Evolutionary conservation across 2,329 filamentous ascomycete species (phyloP), one percentile per base, ranked within the genome.

Genomic region (Colletotrichum tanaceti): DNA sequence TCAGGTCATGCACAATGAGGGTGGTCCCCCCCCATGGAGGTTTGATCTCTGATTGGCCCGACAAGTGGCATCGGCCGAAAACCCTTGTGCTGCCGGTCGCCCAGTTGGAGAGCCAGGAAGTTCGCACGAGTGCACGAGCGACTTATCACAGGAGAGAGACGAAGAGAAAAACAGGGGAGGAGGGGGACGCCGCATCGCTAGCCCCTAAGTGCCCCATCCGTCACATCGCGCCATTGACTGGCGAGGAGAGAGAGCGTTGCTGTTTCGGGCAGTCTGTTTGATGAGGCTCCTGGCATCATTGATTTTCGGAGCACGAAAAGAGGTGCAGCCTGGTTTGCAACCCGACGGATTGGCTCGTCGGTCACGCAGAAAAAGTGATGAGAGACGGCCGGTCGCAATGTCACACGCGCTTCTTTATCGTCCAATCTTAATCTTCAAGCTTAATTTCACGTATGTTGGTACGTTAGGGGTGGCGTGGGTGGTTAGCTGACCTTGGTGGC

Each of bases 401-500:
- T 61, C 62, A 39, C 62, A 69, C 55, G 55, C 63, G 66, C 63
- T 32, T 53, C 50, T 49, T 32, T 58, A 57, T 69, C 66, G 57
- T 66, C 66, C 62, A 69, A 66, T 69, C 66, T 66, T 61, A 66
- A 39, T 38, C 55, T 44, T 66, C 66, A 60, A 66, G 66, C 66
- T 69, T 69, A 69, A 52, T 66, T 66, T 62, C 62, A 66, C 66
- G 62, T 54, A 66, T 62, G 62, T n/a, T n/a, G n/a, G n/a, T n/a
- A n/a, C n/a, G n/a, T n/a, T n/a, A n/a, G n/a, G n/a, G n/a, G n/a
- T n/a, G n/a, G n/a, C n/a, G n/a, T n/a, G n/a, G n/a, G n/a, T n/a
- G n/a, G n/a, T 54, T 66, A 55, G 35, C 20, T 6, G 32, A 3
- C 28, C 46, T 44, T 16, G 28, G 55, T 20, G 20, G 7, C 10